Base-by-base conservation (phyloP, 164 flowering plant species). In the Vitis riparia region DNA sequence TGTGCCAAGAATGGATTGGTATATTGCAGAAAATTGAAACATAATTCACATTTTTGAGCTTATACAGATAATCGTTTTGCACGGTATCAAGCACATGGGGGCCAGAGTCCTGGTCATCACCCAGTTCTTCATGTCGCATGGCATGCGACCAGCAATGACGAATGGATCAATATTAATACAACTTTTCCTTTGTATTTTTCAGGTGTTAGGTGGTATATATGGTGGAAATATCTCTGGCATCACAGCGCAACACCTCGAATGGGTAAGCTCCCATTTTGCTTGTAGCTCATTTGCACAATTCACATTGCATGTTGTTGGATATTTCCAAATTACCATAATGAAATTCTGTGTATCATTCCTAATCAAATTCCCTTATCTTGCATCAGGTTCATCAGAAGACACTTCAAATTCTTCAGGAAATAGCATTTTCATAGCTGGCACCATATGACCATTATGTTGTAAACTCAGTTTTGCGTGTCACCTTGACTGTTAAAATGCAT, bases 181-280 rank as follows among this genome's bases (percentile, higher is more conserved):
- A 5, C 8, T 55, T 60, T 59, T 2, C 56, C 13, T 52, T 67
- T 76, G 71, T 48, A 64, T 57, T 73, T 77, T 50, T 55, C 71
- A 94, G 99, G 97, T 94, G 49, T 77, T 94, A 72, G 95, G 95
- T 51, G 97, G 97, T 29, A 85, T 94, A 78, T 94, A 92, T 72
- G 73, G 84, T 52, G 97, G 96, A 65, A 91, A 86, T 76, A 81
- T 78, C 59, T 83, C 98, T 61, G 98, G 97, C 63, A 85, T 91
- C 71, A 92, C 98, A 14, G 98, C 97, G 51, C 99, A 91, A 60
- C 97, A 95, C 83, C 87, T 95, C 17, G 99, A 95, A 87, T 91
- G 99, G 99, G 94, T 95, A 87, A 81, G 30, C 29, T 50, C n/a
- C 64, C 65, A 1, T 3, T 32, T 16, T 3, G 6, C 8, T 48